Conservation (phyloP, 768 basidiomycete species). For the Leccinum sublutescens region DNA sequence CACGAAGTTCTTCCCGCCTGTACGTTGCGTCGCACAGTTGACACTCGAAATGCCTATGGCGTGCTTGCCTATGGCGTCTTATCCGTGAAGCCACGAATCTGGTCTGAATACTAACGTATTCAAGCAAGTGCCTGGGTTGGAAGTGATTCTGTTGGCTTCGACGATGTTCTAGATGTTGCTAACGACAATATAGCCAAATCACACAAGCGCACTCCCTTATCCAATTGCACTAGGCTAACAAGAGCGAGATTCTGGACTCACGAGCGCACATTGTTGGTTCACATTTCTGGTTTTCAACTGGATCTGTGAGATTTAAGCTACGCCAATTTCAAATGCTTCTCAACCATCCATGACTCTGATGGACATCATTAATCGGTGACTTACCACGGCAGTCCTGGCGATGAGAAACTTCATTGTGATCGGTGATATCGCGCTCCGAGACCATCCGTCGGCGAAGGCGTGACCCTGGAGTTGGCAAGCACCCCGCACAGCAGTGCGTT, state of each 20-base stretch:
- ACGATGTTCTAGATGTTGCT: conserved; percentile 96
- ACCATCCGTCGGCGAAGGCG: neutral
- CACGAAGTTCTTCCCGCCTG: conserved; percentile 87
- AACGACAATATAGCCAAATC: conserved; percentile 76
- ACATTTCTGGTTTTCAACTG: conserved; percentile 75
- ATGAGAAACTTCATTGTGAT: neutral
- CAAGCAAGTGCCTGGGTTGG: conserved; percentile 96
- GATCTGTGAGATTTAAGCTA: conserved; percentile 77
- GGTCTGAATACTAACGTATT: conserved; percentile 94
- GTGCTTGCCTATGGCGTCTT: conserved; percentile 64
- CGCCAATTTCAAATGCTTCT: conserved; percentile 55
- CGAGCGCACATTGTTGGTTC: neutral
- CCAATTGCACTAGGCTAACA: conserved; percentile 53
- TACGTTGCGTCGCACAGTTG: conserved; percentile 94
- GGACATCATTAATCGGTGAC: neutral
- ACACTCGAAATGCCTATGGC: conserved; percentile 82
- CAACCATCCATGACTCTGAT: neutral
- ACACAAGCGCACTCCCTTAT: neutral
- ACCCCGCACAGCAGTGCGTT: neutral
- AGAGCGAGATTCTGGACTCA: conserved; percentile 60
- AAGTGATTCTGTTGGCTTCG: conserved; percentile 87
- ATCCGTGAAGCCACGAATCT: conserved; percentile 90
- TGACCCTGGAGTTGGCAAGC: neutral
- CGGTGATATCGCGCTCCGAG: neutral
- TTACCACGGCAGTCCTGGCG: neutral